Conservation (phyloP, 2,329 filamentous ascomycete species). For the Aureobasidium sp. region DNA sequence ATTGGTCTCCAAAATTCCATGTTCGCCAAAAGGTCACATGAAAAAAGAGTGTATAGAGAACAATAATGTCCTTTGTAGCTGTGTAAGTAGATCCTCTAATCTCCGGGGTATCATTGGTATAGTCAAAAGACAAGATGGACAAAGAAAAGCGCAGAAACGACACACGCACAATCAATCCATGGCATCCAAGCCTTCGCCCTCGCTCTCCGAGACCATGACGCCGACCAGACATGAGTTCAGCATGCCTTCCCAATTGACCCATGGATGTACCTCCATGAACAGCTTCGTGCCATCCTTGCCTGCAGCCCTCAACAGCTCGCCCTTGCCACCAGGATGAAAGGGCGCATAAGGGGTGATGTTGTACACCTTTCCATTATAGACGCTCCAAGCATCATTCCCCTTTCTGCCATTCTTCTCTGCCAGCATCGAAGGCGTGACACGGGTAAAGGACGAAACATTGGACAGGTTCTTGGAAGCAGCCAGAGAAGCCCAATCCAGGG, state of each 20-base stretch:
- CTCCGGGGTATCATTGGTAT: background rate
- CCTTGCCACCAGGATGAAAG: conserved; percentile 83
- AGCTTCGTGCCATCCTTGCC: conserved; percentile 63
- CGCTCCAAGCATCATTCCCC: conserved; percentile 80
- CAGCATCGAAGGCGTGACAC: conserved; percentile 77
- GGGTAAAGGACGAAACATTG: conserved; percentile 49
- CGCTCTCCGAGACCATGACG: conserved; percentile 51
- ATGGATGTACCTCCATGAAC: conserved; percentile 59
- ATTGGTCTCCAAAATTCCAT: background rate
- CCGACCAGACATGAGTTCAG: conserved; percentile 55
- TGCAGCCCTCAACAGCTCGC: conserved; percentile 69
- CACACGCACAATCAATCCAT: conserved; percentile 46
- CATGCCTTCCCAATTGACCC: conserved; percentile 65
- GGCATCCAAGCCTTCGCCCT: conserved; percentile 44
- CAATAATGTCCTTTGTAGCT: background rate
- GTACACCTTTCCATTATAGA: conserved; percentile 83
- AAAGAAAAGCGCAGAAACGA: background rate
- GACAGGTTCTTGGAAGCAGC: conserved; percentile 53
- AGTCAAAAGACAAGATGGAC: background rate
- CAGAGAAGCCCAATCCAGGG: conserved; percentile 90
- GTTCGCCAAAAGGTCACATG: background rate
- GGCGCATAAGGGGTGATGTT: conserved; percentile 85
- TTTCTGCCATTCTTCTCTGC: conserved; percentile 72
- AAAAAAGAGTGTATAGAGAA: background rate
- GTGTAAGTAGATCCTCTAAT: background rate